Conservation (phyloP, 495 filamentous ascomycete genomes). For the Staphylotrichum longicolle region DNA sequence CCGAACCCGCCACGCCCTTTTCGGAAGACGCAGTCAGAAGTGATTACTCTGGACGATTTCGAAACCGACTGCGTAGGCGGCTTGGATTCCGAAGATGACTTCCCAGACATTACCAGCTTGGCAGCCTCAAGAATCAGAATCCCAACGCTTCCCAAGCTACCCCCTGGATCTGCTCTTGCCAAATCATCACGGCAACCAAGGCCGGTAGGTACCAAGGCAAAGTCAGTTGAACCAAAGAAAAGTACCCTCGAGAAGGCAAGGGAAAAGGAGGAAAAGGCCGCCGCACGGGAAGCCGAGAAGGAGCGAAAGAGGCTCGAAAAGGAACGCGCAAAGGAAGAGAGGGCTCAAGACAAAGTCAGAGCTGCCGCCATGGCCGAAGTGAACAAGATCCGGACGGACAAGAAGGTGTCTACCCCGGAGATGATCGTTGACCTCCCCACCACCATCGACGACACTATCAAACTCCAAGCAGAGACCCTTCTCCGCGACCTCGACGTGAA, state of each 20-base stretch:
- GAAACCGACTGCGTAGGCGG: constrained; percentile 2
- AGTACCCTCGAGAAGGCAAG: constrained; percentile 36
- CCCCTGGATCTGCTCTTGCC: not conserved
- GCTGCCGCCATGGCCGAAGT: constrained; percentile 68
- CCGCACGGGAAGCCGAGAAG: constrained; percentile 52
- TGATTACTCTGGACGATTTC: constrained; percentile 30
- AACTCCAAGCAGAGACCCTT: constrained; percentile 57
- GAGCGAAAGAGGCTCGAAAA: constrained; percentile 52
- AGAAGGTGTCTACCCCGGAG: constrained; percentile 71
- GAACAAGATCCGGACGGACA: constrained; percentile 73
- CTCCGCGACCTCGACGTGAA: constrained; percentile 43
- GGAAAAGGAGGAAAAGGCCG: constrained; percentile 39
- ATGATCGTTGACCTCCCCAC: constrained; percentile 80
- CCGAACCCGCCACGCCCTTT: constrained; percentile 8
- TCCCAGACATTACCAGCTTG: constrained; percentile 41
- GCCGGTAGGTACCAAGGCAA: constrained; percentile 8
- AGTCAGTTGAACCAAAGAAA: constrained; percentile 28
- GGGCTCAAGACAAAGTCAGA: constrained; percentile 61
- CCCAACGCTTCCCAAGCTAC: not conserved
- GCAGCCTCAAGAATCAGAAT: constrained; percentile 29
- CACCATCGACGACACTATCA: constrained; percentile 53
- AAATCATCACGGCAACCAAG: constrained; percentile 11
- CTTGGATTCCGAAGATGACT: constrained; percentile 34
- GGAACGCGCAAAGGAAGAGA: constrained; percentile 57
- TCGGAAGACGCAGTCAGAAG: constrained; percentile 22